phyloP scores from a whole-genome alignment of 495 filamentous ascomycete species.

The Tuber melanosporum region DNA sequence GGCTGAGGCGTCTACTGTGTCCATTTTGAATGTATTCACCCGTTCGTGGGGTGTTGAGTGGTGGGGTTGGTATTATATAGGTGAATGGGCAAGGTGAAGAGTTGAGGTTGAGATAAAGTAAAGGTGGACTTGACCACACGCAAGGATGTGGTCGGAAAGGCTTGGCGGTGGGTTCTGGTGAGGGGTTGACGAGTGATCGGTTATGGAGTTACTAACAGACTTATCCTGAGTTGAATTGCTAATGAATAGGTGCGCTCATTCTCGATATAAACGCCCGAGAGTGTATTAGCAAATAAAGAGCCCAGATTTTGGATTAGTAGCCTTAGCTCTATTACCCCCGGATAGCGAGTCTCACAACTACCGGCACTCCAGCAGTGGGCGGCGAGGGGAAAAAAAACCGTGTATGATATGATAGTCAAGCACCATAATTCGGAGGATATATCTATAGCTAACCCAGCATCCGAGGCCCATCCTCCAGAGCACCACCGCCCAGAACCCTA shows the following conservation, averaged over 20 bases:
- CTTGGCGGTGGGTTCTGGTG: neutral
- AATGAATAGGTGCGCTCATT: neutral
- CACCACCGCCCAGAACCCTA: neutral
- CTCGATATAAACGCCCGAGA: neutral
- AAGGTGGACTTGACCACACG: neutral
- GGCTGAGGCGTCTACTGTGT: conserved; percentile 34
- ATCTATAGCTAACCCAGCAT: neutral
- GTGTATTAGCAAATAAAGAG: neutral
- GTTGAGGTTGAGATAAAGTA: conserved; percentile 1
- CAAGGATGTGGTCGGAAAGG: neutral
- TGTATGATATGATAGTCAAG: neutral
- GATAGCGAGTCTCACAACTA: neutral
- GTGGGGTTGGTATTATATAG: neutral
- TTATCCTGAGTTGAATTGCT: neutral
- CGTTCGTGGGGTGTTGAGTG: neutral
- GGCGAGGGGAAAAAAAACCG: neutral
- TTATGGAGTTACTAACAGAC: neutral
- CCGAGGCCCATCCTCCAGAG: neutral
- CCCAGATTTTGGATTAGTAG: neutral
- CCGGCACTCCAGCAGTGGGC: neutral
- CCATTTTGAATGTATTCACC: conserved; percentile 16
- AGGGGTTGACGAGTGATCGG: neutral
- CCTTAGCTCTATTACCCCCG: neutral
- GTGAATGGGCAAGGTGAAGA: neutral
- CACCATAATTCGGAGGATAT: neutral